phyloP scores from a whole-genome alignment of 164 flowering plant species.

The Magnolia officinalis region DNA sequence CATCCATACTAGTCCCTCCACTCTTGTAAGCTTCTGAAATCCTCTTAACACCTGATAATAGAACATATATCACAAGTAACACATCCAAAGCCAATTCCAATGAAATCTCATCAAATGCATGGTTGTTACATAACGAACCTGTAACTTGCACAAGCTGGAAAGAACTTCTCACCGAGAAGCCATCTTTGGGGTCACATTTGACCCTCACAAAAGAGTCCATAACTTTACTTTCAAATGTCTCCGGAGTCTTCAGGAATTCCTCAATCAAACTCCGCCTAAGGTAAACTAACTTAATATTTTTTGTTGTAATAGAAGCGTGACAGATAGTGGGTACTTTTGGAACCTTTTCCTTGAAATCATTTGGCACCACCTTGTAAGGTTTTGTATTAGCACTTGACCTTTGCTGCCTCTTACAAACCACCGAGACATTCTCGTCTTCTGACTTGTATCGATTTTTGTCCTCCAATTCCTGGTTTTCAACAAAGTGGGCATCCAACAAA shows the following conservation, averaged over 20 bases:
- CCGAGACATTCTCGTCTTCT: slow-evolving; percentile 19
- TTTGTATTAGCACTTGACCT: slow-evolving; percentile 10
- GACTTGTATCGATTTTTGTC: slow-evolving; percentile 30
- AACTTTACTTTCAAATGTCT: slow-evolving; percentile 50
- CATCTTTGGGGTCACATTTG: slow-evolving; percentile 50
- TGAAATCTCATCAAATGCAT: not conserved
- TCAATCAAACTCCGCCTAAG: slow-evolving; percentile 53
- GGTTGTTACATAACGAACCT: slow-evolving; percentile 31
- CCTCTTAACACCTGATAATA: slow-evolving; percentile 41
- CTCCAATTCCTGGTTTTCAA: slow-evolving; percentile 40
- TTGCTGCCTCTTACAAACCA: slow-evolving; percentile 20
- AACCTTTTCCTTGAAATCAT: slow-evolving; percentile 14
- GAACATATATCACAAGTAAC: not conserved
- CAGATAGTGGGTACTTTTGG: slow-evolving; percentile 22
- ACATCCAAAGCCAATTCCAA: not conserved
- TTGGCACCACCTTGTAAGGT: slow-evolving; percentile 1
- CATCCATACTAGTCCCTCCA: slow-evolving; percentile 20
- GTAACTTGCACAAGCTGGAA: slow-evolving; percentile 62
- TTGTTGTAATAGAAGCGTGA: slow-evolving; percentile 48
- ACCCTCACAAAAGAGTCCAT: slow-evolving; percentile 63
- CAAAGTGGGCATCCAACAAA: slow-evolving; percentile 50
- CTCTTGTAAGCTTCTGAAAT: slow-evolving; percentile 7
- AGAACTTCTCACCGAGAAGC: slow-evolving; percentile 28
- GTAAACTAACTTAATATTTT: slow-evolving; percentile 63
- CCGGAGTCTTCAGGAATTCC: slow-evolving; percentile 41